phyloP scores from a whole-genome alignment of 1,139 yeast species.

The Saccharomycopsis phalli region DNA sequence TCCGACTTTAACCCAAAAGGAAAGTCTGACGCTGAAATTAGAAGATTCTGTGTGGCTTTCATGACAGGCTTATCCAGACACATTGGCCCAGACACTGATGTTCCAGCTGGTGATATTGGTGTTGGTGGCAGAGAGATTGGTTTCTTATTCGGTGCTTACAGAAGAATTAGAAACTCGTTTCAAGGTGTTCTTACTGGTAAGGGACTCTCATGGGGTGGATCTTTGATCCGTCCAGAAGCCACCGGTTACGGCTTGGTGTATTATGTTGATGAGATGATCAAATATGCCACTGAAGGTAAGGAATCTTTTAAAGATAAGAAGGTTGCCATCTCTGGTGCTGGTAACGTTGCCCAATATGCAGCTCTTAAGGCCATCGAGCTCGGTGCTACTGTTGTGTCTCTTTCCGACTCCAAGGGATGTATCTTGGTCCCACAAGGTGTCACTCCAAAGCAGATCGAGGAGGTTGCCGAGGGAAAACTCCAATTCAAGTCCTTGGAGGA shows the following conservation, averaged over 20 bases:
- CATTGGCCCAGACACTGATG: conserved; percentile 96
- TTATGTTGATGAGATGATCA: conserved; percentile 97
- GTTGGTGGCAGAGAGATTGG: conserved; percentile 92
- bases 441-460: conserved; percentile 68
- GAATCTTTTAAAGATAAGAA: conserved; percentile 87
- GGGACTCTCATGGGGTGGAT: conserved; percentile 98
- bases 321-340: conserved; percentile 95
- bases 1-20: conserved; percentile 97
- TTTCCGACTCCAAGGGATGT: conserved; percentile 91
- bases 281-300: conserved; percentile 80
- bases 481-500: conserved; percentile 69
- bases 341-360: conserved; percentile 98
- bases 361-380: conserved; percentile 95
- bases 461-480: conserved; percentile 74
- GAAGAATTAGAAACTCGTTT: conserved; percentile 83
- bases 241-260: conserved; percentile 97
- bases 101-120: conserved; percentile 96
- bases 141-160: conserved; percentile 94
- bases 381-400: conserved; percentile 89
- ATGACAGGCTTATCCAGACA: conserved; percentile 94
- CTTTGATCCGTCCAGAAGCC: conserved; percentile 97
- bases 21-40: conserved; percentile 83
- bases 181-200: conserved; percentile 98
- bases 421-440: conserved; percentile 73
- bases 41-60: conserved; percentile 93